Evolutionary conservation across 2,329 filamentous ascomycete genomes (phyloP).

Genomic region (Colletotrichum falcatum): DNA sequence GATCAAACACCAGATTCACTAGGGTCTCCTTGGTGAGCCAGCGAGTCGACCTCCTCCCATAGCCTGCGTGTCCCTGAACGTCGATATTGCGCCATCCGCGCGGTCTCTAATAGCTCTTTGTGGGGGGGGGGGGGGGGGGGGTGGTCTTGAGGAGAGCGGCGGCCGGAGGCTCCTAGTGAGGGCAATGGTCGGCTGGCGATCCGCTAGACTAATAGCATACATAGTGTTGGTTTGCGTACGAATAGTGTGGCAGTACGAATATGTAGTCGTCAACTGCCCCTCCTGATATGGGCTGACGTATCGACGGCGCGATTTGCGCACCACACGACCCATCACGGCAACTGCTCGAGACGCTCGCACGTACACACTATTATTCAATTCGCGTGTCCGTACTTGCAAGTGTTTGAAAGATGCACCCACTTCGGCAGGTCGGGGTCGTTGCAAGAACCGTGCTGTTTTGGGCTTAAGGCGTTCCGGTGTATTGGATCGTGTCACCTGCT

Average conservation of each 20-base stretch:
- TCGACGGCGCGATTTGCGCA: too few species aligned
- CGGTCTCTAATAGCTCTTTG: constrained; percentile 33
- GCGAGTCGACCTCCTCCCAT: constrained; percentile 30
- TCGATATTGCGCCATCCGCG: constrained; percentile 38
- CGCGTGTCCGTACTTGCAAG: constrained; percentile 1
- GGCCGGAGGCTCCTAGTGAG: constrained; percentile 24
- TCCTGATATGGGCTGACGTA: constrained; percentile 20
- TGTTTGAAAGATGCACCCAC: constrained; percentile 17
- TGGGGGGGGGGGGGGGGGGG: constrained; percentile 1
- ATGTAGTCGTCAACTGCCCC: constrained; percentile 11
- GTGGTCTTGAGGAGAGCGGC: constrained; percentile 3
- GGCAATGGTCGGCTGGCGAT: constrained; percentile 30
- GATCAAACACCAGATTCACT: constrained; percentile 37
- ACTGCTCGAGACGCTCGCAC: constrained; percentile 21
- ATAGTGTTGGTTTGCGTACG: too few species aligned
- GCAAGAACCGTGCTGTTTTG: constrained; percentile 31
- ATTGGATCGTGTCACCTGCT: constrained; percentile 38
- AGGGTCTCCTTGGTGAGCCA: constrained; percentile 27
- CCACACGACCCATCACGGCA: background rate
- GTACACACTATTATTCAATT: background rate
- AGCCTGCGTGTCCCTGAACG: constrained; percentile 34
- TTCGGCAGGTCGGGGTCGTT: constrained; percentile 23
- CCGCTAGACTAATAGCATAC: constrained; percentile 9
- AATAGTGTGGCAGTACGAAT: too few species aligned
- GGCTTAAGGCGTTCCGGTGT: constrained; percentile 40